These are phyloP conservation scores for Croton setiger DNA, from an alignment of 441 rosid genomes.

Conservation along the genomic window DNA sequence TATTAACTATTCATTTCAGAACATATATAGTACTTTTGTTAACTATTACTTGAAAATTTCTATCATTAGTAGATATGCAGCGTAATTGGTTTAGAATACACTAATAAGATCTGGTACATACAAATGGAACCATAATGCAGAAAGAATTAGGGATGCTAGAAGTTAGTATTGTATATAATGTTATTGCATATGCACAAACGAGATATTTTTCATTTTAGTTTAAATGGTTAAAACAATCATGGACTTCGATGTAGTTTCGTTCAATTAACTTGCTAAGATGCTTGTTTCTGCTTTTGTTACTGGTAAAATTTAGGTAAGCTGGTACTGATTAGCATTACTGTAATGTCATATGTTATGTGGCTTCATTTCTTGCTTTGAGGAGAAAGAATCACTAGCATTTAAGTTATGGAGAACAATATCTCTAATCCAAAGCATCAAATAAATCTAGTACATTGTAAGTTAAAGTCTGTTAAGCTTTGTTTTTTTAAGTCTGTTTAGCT, in stretches of 20 bases:
- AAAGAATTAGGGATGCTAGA: not conserved
- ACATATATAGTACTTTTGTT: not conserved
- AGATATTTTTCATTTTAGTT: not conserved
- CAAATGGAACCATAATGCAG: not conserved
- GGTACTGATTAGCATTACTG: not conserved
- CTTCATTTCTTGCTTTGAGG: not conserved
- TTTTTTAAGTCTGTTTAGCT: too few relatives aligned
- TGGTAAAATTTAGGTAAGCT: not conserved
- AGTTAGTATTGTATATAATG: not conserved
- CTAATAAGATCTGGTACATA: not conserved
- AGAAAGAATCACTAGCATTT: not conserved
- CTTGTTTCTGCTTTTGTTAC: not conserved
- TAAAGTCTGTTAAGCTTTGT: too few relatives aligned
- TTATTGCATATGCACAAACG: too few relatives aligned
- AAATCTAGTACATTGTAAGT: too few relatives aligned
- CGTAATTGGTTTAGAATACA: not conserved
- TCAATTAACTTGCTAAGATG: not conserved
- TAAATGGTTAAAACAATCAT: not conserved
- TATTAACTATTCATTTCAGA: not conserved
- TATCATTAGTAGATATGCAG: not conserved
- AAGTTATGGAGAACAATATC: not conserved
- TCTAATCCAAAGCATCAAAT: not conserved
- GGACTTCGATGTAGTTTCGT: not conserved
- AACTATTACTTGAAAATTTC: not conserved
- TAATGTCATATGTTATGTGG: not conserved